phyloP scores from a whole-genome alignment of 2,329 filamentous ascomycete genomes.

The Huntiella bhutanensis region DNA sequence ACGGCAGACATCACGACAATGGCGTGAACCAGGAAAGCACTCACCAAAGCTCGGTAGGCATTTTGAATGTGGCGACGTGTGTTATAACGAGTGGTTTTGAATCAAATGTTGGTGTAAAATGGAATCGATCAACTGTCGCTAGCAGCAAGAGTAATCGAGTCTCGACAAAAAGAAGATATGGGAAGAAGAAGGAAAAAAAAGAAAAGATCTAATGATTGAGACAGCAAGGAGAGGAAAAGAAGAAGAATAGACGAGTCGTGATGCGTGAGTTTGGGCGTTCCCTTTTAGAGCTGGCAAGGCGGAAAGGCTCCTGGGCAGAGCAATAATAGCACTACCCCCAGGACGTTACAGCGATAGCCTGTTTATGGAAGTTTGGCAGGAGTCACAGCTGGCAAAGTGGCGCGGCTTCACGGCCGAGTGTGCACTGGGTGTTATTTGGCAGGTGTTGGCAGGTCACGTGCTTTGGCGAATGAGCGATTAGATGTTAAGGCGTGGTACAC shows the following conservation, averaged over 20 bases:
- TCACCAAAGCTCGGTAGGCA: slow-evolving; percentile 71
- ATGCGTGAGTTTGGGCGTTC: not conserved
- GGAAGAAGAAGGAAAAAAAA: not conserved
- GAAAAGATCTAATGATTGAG: not conserved
- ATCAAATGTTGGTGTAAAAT: not conserved
- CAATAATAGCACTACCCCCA: not conserved
- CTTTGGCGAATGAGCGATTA: too few relatives aligned
- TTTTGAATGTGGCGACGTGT: slow-evolving; percentile 22
- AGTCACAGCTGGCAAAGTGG: not conserved
- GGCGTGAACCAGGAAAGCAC: slow-evolving; percentile 22
- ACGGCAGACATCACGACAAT: too few relatives aligned
- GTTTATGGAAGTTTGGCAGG: not conserved
- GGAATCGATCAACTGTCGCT: too few relatives aligned
- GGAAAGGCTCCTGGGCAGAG: not conserved
- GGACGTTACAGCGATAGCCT: not conserved
- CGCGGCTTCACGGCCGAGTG: not conserved
- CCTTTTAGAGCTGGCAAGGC: not conserved
- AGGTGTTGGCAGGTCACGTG: too few relatives aligned
- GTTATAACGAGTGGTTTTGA: slow-evolving; percentile 5
- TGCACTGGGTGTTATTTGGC: too few relatives aligned
- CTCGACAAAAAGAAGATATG: not conserved
- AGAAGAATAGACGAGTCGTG: not conserved
- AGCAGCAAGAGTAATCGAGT: too few relatives aligned
- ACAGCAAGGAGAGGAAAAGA: not conserved
- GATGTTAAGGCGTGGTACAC: too few relatives aligned